Percentiles rank a stretch among this genome's conserved stretches.
Evolutionary conservation across 352 stramenopile genomes (phyloP).

Genomic region (Pythium volutum): DNA sequence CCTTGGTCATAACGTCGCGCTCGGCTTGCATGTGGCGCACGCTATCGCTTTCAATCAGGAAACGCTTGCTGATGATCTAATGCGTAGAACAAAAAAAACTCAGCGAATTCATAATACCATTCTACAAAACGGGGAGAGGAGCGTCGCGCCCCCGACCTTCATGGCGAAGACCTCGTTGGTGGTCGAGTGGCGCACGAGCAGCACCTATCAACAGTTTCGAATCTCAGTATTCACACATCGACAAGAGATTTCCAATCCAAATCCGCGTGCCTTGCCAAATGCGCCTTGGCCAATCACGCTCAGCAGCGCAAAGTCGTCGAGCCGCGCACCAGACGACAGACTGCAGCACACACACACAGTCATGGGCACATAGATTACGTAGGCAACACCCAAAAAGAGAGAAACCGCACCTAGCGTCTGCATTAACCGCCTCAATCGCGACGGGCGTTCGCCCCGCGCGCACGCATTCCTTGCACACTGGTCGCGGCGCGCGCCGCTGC

Average conservation of each 20-base stretch:
- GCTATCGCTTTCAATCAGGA: slow-evolving; percentile 75
- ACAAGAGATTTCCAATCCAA: too few relatives aligned
- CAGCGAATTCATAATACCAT: not conserved
- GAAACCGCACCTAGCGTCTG: slow-evolving; percentile 1
- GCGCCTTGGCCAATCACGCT: slow-evolving; percentile 92
- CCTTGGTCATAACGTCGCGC: slow-evolving; percentile 85
- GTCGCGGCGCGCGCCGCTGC: slow-evolving; percentile 29
- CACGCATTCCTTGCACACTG: slow-evolving; percentile 78
- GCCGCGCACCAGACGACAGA: slow-evolving; percentile 27
- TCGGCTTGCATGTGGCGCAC: slow-evolving; percentile 80
- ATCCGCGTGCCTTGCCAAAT: slow-evolving; percentile 62
- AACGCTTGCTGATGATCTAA: slow-evolving; percentile 86
- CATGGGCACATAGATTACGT: not conserved
- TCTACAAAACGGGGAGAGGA: not conserved
- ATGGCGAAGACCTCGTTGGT: slow-evolving; percentile 70
- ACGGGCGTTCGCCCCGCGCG: slow-evolving; percentile 28
- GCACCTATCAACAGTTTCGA: slow-evolving; percentile 39
- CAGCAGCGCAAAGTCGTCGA: slow-evolving; percentile 97
- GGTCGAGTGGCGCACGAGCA: slow-evolving; percentile 65
- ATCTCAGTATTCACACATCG: too few relatives aligned
- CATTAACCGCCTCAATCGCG: slow-evolving; percentile 4
- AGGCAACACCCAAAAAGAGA: too few relatives aligned
- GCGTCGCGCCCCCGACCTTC: slow-evolving; percentile 40
- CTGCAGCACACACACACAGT: not conserved
- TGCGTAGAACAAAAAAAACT: not conserved